phyloP scores from a whole-genome alignment of 805 yeast genomes.

The Sporopachydermia quercuum region DNA sequence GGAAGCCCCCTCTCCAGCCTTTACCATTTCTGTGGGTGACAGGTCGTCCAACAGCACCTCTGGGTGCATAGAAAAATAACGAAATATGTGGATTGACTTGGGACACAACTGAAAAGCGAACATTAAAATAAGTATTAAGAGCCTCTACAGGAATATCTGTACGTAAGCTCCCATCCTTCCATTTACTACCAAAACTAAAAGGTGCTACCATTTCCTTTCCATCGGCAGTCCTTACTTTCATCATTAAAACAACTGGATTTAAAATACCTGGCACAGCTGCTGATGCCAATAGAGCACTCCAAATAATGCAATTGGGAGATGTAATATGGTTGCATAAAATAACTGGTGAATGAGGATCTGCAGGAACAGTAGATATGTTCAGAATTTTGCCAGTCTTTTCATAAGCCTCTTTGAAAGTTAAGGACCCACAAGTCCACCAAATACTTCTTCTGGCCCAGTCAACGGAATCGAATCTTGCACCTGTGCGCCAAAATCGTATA shows the following conservation, averaged over 20 bases:
- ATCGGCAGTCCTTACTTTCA: constrained; percentile 28
- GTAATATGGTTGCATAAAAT: constrained; percentile 65
- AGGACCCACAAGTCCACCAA: constrained; percentile 61
- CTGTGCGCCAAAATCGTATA: constrained; percentile 54
- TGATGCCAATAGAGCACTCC: constrained; percentile 65
- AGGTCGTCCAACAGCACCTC: constrained; percentile 71
- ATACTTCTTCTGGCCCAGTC: constrained; percentile 56
- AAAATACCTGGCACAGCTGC: constrained; percentile 75
- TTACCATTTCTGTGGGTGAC: constrained; percentile 42
- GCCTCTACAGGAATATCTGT: constrained; percentile 71
- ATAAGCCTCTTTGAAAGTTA: constrained; percentile 58
- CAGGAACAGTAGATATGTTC: constrained; percentile 67
- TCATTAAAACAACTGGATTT: constrained; percentile 69
- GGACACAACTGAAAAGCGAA: constrained; percentile 60
- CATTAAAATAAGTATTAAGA: constrained; percentile 60
- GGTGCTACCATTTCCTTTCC: constrained; percentile 26
- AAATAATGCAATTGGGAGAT: constrained; percentile 67
- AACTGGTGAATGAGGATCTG: constrained; percentile 71
- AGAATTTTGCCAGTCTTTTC: constrained; percentile 54
- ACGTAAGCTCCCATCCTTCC: constrained; percentile 68
- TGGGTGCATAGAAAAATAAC: constrained; percentile 60
- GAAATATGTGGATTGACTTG: constrained; percentile 78
- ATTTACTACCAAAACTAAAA: constrained; percentile 57
- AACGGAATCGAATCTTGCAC: constrained; percentile 63
- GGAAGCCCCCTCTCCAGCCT: constrained; percentile 62